These are phyloP conservation scores for Amanita subjunquillea DNA, from an alignment of 768 basidiomycete species.

Conservation along the genomic window DNA sequence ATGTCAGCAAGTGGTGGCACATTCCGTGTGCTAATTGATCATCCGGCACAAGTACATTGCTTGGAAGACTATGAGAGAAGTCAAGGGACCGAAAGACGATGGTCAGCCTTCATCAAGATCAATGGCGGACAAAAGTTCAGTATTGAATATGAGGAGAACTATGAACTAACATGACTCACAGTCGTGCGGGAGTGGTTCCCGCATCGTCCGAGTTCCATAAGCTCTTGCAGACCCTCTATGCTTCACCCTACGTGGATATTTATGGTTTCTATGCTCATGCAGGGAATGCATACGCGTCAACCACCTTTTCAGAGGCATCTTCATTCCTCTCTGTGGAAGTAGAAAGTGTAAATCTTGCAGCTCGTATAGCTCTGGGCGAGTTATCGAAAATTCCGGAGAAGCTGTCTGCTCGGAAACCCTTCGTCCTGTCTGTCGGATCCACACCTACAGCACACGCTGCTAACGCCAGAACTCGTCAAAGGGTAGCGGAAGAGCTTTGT, in stretches of 20 bases:
- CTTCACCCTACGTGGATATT: constrained; percentile 47
- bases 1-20: constrained; percentile 44
- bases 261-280: constrained; percentile 82
- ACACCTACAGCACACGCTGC: constrained; percentile 83
- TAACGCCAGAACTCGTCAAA: constrained; percentile 34
- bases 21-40: constrained; percentile 65
- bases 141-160: background rate
- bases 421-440: constrained; percentile 75
- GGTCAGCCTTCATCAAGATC: constrained; percentile 78
- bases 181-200: constrained; percentile 64
- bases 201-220: constrained; percentile 41
- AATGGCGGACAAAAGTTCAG: constrained; percentile 70
- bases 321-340: constrained; percentile 63
- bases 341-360: constrained; percentile 56
- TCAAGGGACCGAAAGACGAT: constrained; percentile 30
- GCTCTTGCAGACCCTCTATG: constrained; percentile 42
- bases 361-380: constrained; percentile 40
- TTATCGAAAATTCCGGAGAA: constrained; percentile 25
- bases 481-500: constrained; percentile 37
- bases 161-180: constrained; percentile 18
- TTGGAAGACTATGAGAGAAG: constrained; percentile 49
- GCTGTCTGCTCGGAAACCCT: constrained; percentile 31
- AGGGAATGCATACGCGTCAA: constrained; percentile 70
- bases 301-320: constrained; percentile 52
- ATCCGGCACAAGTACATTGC: constrained; percentile 58